A percentile compares a stretch with the other conserved stretches of the same genome.
These are phyloP conservation scores for Biscogniauxia sp. DNA, from an alignment of 2,329 filamentous ascomycete genomes.

Conservation along the genomic window DNA sequence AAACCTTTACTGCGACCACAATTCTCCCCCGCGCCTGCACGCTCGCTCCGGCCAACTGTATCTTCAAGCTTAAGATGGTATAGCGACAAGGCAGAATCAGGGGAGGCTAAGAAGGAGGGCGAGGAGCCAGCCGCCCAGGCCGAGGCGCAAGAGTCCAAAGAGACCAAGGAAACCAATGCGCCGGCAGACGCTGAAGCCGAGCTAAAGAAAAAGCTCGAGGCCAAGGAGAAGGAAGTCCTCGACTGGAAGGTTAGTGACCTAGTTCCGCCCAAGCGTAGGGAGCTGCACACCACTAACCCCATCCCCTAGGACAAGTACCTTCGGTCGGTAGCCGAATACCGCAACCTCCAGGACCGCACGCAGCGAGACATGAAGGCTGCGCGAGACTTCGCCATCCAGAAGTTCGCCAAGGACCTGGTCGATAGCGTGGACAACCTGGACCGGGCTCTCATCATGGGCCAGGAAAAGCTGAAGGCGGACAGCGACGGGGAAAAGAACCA, in stretches of 20 bases:
- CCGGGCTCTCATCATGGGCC: constrained; percentile 79
- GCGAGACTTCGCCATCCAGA: constrained; percentile 91
- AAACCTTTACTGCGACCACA: constrained; percentile 46
- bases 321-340: constrained; percentile 92
- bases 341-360: constrained; percentile 94
- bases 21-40: constrained; percentile 38
- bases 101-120: constrained; percentile 40
- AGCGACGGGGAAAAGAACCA: constrained; percentile 39
- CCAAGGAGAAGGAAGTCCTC: constrained; percentile 68
- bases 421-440: constrained; percentile 97
- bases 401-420: constrained; percentile 91
- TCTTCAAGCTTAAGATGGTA: constrained; percentile 33
- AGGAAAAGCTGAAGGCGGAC: constrained; percentile 62
- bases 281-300: constrained; percentile 7
- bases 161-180: constrained; percentile 31
- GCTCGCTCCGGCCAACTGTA: constrained; percentile 31
- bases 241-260: constrained; percentile 76
- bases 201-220: constrained; percentile 65
- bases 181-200: constrained; percentile 46
- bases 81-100: constrained; percentile 37
- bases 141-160: constrained; percentile 32
- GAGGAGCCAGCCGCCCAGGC: constrained; percentile 34
- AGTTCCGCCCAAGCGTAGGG: background rate
- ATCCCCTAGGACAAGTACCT: constrained; percentile 80
- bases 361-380: constrained; percentile 84